A percentile compares a stretch with the other conserved stretches of the same genome.
These are phyloP conservation scores for Phytophthora citricola DNA, from an alignment of 352 stramenopile species.

Conservation along the genomic window DNA sequence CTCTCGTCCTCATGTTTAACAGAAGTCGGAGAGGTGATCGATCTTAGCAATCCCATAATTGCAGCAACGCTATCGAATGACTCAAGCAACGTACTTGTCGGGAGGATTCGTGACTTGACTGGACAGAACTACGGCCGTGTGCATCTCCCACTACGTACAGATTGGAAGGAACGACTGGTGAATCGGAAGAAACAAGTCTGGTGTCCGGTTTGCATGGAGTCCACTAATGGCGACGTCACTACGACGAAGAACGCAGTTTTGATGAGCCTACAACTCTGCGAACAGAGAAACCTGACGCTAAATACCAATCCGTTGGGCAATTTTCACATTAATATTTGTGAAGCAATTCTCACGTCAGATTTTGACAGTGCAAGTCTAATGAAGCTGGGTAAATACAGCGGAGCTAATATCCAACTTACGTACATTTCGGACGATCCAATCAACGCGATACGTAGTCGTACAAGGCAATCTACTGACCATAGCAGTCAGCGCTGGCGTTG, in stretches of 20 bases:
- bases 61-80: constrained; percentile 10
- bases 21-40: constrained; percentile 24
- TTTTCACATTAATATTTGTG: constrained; percentile 28
- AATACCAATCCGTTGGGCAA: constrained; percentile 9
- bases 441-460: constrained; percentile 9
- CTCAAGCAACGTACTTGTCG: constrained; percentile 20
- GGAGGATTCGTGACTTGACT: constrained; percentile 30
- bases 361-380: constrained; percentile 12
- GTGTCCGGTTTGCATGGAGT: constrained; percentile 17
- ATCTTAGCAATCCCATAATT: constrained; percentile 35
- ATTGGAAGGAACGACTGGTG: constrained; percentile 33
- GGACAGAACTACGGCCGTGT: constrained; percentile 26
- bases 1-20: constrained; percentile 18
- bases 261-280: constrained; percentile 22
- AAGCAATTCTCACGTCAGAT: constrained; percentile 14
- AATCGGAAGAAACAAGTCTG: constrained; percentile 17
- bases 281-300: not conserved
- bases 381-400: constrained; percentile 20
- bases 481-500: constrained; percentile 32
- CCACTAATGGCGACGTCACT: not conserved
- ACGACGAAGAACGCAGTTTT: constrained; percentile 23
- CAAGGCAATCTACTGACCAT: constrained; percentile 20
- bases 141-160: constrained; percentile 41
- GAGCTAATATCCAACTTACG: constrained; percentile 21
- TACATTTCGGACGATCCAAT: not conserved